Percentiles rank a stretch among this genome's conserved stretches.
phyloP scores from a whole-genome alignment of 768 basidiomycete genomes.

The Podaxis sp. region DNA sequence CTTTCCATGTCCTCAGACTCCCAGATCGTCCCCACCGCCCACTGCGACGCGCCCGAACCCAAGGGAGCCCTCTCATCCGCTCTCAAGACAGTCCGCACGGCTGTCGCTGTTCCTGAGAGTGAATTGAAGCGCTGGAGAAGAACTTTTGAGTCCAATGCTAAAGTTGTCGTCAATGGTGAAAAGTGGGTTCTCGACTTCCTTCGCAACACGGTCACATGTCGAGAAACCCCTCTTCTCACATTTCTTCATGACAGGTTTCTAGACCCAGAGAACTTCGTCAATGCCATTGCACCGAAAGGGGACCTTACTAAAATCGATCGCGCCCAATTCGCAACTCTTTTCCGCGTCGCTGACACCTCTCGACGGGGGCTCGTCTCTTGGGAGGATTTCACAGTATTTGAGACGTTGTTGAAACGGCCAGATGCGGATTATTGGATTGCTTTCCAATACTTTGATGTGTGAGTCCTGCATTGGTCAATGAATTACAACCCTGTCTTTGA shows the following conservation, averaged over 20 bases:
- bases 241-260: constrained; percentile 61
- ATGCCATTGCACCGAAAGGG: constrained; percentile 87
- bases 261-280: constrained; percentile 86
- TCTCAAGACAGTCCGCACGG: constrained; percentile 65
- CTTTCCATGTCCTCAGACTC: constrained; percentile 36
- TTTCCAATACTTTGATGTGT: constrained; percentile 96
- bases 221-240: constrained; percentile 18
- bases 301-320: constrained; percentile 87
- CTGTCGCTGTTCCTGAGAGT: constrained; percentile 70
- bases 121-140: constrained; percentile 89
- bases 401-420: constrained; percentile 88
- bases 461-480: constrained; percentile 31
- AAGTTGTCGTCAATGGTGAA: constrained; percentile 68
- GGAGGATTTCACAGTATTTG: constrained; percentile 96
- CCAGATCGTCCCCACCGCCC: constrained; percentile 48
- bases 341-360: constrained; percentile 82
- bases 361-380: constrained; percentile 80
- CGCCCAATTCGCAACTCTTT: constrained; percentile 86
- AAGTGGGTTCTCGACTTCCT: constrained; percentile 57
- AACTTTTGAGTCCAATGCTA: constrained; percentile 84
- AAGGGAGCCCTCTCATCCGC: constrained; percentile 47
- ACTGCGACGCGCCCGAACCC: constrained; percentile 53
- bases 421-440: constrained; percentile 98
- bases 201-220: constrained; percentile 21
- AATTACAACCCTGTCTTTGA: constrained; percentile 1